Evolutionary conservation across 2,329 filamentous ascomycete genomes (phyloP), one percentile per base, ranked within the genome.

Genomic region (Lachnellula hyalina): DNA sequence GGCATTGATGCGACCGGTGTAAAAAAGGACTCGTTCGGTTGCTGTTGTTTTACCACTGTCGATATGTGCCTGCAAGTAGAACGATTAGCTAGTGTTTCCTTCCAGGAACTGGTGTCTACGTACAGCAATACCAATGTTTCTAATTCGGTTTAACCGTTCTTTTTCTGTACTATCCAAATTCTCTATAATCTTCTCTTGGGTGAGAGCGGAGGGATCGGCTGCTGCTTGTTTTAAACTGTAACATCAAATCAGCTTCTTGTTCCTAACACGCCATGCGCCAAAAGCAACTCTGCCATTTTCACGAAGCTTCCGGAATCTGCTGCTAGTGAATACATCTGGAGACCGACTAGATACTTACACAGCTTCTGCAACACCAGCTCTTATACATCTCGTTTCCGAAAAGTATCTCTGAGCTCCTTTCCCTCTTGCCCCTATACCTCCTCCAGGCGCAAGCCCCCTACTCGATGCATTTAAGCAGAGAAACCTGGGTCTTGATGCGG

Each of bases 71-170:
- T 91, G 65, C 53, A 54, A 54, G 40, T 35, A 28, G 46, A 21
- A 59, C 48, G 14, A 49, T 21, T 35, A 45, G 28, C 53, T 44
- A 25, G n/a, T 41, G 41, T 21, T 32, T 32, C 28, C 28, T 32
- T 32, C 28, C 28, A 32, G 28, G 28, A 9, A 25, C 44, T 53
- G 46, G 46, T 38, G 49, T 36, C 17, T 52, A 74, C 82, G 55
- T 83, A 91, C 88, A 67, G 94, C 94, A 77, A 99, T 99, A 75
- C 94, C 94, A 73, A 99, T 99, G 72, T 99, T 99, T 61, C 94
- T 85, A 56, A 97, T 89, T 74, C 82, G 84, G 51, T 87, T 83
- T 61, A 99, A 74, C 59, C 93, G 84, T 59, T 84, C 80, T 55
- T 83, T 85, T 74, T 99, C 94, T 57, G 85, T 82, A 34, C 89